Conservation (phyloP, 2,329 filamentous ascomycete genomes). For the Mycogone perniciosa region DNA sequence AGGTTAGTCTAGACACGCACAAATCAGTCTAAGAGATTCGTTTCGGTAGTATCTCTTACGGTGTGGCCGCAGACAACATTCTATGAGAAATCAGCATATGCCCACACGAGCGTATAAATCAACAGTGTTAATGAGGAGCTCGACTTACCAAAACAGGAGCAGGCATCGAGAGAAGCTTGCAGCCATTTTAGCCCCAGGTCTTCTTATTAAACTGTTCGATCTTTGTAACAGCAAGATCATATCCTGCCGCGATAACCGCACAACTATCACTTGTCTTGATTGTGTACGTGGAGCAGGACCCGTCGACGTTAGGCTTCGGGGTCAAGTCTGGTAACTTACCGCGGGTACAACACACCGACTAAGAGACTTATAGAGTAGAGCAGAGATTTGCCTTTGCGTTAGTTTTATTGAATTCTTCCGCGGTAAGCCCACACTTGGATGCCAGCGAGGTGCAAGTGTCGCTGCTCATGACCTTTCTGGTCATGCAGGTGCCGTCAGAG, state of each 20-base stretch:
- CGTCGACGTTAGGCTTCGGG: slow-evolving; percentile 27
- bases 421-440: slow-evolving; percentile 30
- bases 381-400: slow-evolving; percentile 24
- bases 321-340: slow-evolving; percentile 29
- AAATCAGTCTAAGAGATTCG: too few species aligned
- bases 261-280: slow-evolving; percentile 31
- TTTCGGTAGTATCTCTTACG: too few species aligned
- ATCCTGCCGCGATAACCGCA: slow-evolving; percentile 23
- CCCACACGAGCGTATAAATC: too few species aligned
- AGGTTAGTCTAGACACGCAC: too few species aligned
- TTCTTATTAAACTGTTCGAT: slow-evolving; percentile 33
- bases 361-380: slow-evolving; percentile 21
- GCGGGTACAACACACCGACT: slow-evolving; percentile 31
- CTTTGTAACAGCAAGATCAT: slow-evolving; percentile 30
- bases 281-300: slow-evolving; percentile 24
- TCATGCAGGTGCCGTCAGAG: slow-evolving; percentile 22
- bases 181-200: slow-evolving; percentile 34
- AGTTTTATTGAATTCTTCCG: slow-evolving; percentile 28
- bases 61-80: slow-evolving; percentile 37
- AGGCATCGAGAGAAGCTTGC: slow-evolving; percentile 21
- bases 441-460: slow-evolving; percentile 32
- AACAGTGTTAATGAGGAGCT: too few species aligned
- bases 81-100: too few species aligned
- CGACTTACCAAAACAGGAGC: slow-evolving; percentile 15
- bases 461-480: slow-evolving; percentile 23